A percentile compares a stretch with the other conserved stretches of the same genome.
Evolutionary conservation across 495 filamentous ascomycete genomes (phyloP).

Genomic region (Talaromyces thailandensis): DNA sequence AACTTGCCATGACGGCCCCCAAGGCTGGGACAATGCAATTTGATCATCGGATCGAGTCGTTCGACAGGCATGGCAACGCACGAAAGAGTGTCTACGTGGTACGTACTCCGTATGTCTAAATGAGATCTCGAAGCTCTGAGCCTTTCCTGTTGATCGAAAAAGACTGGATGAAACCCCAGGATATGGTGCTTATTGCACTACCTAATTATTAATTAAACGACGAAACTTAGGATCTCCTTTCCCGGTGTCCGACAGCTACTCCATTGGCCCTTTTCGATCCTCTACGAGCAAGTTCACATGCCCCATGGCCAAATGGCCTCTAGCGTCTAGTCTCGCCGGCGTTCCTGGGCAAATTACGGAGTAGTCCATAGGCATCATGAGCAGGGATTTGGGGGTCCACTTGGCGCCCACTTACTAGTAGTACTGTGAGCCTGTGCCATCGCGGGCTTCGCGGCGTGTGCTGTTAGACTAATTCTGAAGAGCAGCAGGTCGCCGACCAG

Average conservation of each 20-base stretch:
- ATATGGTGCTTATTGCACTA: not conserved
- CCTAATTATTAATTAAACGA: not conserved
- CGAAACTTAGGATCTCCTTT: not conserved
- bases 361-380: not conserved
- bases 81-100: not conserved
- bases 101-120: no score
- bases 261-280: not conserved
- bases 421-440: no score
- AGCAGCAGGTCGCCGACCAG: not conserved
- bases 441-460: no score
- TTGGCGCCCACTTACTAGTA: not conserved
- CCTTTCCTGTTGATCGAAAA: no score
- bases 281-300: not conserved
- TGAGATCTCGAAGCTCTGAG: not conserved
- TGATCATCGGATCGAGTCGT: not conserved
- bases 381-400: not conserved
- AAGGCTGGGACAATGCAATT: not conserved
- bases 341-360: not conserved
- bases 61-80: not conserved
- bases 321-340: not conserved
- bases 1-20: not conserved
- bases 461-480: not conserved
- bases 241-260: not conserved
- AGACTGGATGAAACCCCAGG: not conserved
- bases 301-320: not conserved